A percentile compares a stretch with the other conserved stretches of the same genome.
phyloP scores from a whole-genome alignment of 495 filamentous ascomycete genomes.

The Aspergillus saccharolyticus region DNA sequence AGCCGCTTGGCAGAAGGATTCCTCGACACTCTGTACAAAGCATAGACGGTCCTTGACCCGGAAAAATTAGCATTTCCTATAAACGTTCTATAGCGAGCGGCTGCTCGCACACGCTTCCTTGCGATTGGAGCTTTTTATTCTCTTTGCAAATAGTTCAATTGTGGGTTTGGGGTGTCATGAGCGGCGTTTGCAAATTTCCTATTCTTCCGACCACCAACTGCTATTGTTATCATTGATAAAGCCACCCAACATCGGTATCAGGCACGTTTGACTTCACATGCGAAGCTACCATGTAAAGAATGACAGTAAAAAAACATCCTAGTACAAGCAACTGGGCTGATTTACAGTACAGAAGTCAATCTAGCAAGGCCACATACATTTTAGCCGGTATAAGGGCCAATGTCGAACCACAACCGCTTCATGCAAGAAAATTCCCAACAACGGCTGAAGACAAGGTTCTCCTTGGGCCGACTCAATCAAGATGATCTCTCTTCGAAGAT shows the following conservation, averaged over 20 bases:
- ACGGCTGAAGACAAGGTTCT: neutral
- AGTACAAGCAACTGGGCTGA: conserved; percentile 16
- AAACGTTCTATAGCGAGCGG: conserved; percentile 6
- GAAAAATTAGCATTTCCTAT: conserved; percentile 11
- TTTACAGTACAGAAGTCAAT: neutral
- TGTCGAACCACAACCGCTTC: conserved; percentile 35
- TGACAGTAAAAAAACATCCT: conserved; percentile 31
- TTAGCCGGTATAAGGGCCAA: neutral
- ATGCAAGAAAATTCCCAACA: conserved; percentile 29
- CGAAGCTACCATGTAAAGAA: conserved; percentile 9
- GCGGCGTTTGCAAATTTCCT: neutral
- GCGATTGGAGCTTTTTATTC: neutral
- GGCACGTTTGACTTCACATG: neutral
- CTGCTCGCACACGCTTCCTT: neutral
- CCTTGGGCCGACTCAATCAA: too few relatives aligned
- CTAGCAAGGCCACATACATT: neutral
- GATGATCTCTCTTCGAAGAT: neutral
- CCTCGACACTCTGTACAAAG: conserved; percentile 94
- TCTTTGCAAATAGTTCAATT: conserved; percentile 1
- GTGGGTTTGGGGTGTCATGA: conserved; percentile 8
- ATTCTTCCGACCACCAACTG: neutral
- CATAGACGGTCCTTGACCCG: conserved; percentile 40
- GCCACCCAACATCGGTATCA: neutral
- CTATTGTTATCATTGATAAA: neutral
- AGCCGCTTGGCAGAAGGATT: conserved; percentile 87